Percentiles rank a stretch among this genome's conserved stretches.
phyloP scores from a whole-genome alignment of 306 rosid species.

The Fagus sylvatica region DNA sequence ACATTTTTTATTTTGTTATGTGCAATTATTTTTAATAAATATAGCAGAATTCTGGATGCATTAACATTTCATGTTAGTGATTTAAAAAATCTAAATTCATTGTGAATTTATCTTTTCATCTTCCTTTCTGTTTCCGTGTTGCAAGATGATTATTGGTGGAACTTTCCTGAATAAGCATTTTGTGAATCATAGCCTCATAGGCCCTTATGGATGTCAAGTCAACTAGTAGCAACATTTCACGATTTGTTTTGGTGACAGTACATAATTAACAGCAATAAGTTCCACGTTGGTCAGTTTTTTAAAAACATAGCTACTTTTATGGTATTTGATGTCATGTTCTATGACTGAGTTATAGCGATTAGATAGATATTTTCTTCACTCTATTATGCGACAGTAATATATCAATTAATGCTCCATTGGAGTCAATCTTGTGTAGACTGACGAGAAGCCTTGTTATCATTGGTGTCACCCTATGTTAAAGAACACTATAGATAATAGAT shows the following conservation, averaged over 20 bases:
- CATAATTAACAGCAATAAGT: not conserved
- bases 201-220: not conserved
- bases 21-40: too few relatives aligned
- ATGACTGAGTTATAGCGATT: not conserved
- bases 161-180: not conserved
- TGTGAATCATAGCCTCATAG: too few relatives aligned
- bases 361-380: not conserved
- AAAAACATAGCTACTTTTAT: not conserved
- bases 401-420: too few relatives aligned
- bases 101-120: not conserved
- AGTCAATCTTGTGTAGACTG: too few relatives aligned
- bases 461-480: not conserved
- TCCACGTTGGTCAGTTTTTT: not conserved
- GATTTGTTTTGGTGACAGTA: not conserved
- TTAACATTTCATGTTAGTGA: not conserved
- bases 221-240: not conserved
- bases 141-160: not conserved
- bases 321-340: not conserved
- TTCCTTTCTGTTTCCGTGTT: not conserved
- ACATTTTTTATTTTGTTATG: not conserved
- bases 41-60: not conserved
- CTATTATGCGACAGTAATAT: too few relatives aligned
- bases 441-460: not conserved
- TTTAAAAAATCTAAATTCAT: not conserved
- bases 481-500: not conserved